A percentile compares a stretch with the other conserved stretches of the same genome.
Evolutionary conservation across 352 stramenopile genomes (phyloP).

Genomic region (Globisporangium barbulae): DNA sequence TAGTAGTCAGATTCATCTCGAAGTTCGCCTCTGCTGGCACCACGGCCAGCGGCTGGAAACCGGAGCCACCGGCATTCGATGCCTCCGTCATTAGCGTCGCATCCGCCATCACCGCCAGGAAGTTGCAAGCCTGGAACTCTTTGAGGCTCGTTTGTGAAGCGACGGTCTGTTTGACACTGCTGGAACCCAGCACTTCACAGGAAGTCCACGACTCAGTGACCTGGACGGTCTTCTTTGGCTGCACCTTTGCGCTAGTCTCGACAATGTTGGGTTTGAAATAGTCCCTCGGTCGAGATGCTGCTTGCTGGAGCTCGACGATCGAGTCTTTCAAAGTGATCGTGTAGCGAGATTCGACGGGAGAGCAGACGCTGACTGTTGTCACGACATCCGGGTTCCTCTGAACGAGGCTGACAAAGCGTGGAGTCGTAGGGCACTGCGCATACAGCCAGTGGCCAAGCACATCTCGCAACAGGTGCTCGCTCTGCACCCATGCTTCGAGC

Average conservation of each 20-base stretch:
- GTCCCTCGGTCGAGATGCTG: constrained; percentile 37
- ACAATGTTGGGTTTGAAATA: constrained; percentile 51
- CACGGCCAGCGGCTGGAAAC: constrained; percentile 20
- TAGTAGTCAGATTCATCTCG: constrained; percentile 43
- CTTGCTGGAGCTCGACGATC: constrained; percentile 34
- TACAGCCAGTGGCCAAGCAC: constrained; percentile 67
- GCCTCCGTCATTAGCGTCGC: constrained; percentile 6
- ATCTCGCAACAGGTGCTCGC: constrained; percentile 54
- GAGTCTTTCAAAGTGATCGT: constrained; percentile 26
- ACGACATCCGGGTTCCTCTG: constrained; percentile 15
- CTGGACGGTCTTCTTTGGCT: constrained; percentile 34
- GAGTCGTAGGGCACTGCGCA: constrained; percentile 40
- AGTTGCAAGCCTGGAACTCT: constrained; percentile 47
- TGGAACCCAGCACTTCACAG: constrained; percentile 24
- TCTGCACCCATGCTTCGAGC: constrained; percentile 44
- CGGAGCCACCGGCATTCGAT: not conserved
- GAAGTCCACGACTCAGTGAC: constrained; percentile 36
- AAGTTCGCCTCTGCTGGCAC: constrained; percentile 38
- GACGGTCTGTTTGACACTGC: constrained; percentile 27
- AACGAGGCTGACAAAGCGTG: constrained; percentile 19
- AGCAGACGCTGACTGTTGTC: constrained; percentile 25
- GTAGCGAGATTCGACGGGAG: constrained; percentile 20
- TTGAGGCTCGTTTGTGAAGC: constrained; percentile 29
- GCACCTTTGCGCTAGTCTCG: constrained; percentile 36
- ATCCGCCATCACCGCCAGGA: constrained; percentile 36